Evolutionary conservation across 75 land plant species (phyloP), one percentile per base, ranked within the genome.

Genomic region (Gnetum montanum): DNA sequence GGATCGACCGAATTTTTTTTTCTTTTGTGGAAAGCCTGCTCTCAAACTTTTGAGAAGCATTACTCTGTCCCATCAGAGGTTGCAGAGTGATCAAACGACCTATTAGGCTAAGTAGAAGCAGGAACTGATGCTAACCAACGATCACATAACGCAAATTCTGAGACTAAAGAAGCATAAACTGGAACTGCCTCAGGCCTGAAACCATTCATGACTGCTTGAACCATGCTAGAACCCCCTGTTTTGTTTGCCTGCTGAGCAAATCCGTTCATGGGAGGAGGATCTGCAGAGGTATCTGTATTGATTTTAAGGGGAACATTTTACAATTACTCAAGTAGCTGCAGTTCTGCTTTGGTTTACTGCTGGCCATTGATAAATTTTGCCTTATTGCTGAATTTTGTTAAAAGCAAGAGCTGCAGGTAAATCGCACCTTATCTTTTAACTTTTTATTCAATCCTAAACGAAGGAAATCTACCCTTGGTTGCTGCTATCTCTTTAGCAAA

Each of bases 91-190:
- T 75, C 74, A 55, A 29, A 78, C 3, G 70, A 64, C n/a, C 82
- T 58, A 59, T 78, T 78, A 52, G 82, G 82, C 61, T 78, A 79
- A 5, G 82, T 78, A 6, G 70, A 66, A 4, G 82, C 45, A 20
- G 82, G 82, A 15, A 72, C 75, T 0, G 82, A 70, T 2, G 82
- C 78, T 49, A 78, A 78, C 82, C 82, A 78, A 37, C 74, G 53
- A 31, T 78, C 82, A 47, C 61, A 66, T 1, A 78, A 70, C 2
- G 82, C 82, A 59, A 78, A 78, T 35, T 78, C 79, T 29, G 7
- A 22, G 0, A 67, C 67, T 4, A 78, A 49, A 33, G 56, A 46
- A 29, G 34, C 4, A 52, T 78, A 71, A 1, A 75, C 73, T 0
- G 80, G 69, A 18, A 78, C 56, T 46, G 61, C 54, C 27, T 75